Conservation (phyloP, 192 early-diverging fungal genomes). For the Geosiphon pyriformis region DNA sequence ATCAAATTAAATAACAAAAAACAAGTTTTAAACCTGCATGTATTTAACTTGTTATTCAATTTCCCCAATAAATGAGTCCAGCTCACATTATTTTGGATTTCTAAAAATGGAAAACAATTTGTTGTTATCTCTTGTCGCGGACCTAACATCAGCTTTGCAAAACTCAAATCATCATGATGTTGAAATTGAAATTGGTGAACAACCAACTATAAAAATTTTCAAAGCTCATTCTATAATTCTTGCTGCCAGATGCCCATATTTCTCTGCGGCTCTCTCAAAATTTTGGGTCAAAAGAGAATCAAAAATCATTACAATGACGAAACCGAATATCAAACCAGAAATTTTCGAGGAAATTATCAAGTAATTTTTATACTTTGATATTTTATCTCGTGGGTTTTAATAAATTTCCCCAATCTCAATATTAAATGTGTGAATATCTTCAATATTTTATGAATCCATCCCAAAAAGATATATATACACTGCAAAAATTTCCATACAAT, state of each 20-base stretch:
- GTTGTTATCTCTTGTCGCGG: no score
- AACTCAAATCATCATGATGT: conserved; percentile 5
- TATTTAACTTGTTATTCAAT: no score
- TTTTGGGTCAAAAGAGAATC: conserved; percentile 3
- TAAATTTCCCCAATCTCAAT: background rate
- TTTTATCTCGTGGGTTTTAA: background rate
- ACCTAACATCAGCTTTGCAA: no score
- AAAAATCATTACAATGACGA: background rate
- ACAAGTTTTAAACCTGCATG: no score
- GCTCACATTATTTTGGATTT: no score
- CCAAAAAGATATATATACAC: no score
- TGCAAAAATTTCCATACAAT: no score
- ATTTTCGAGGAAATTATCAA: conserved; percentile 1
- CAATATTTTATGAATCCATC: no score
- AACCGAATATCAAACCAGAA: conserved; percentile 10
- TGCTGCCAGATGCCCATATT: conserved; percentile 3
- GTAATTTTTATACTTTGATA: background rate
- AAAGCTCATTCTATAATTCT: conserved; percentile 16
- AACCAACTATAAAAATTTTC: conserved; percentile 8
- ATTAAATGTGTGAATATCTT: background rate
- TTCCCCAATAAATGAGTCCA: no score
- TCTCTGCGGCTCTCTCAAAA: background rate
- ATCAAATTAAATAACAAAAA: no score
- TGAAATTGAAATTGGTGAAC: conserved; percentile 2
- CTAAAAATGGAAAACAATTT: no score